phyloP scores from a whole-genome alignment of 176 grass and related monocot species.

The Carex littledalei region DNA sequence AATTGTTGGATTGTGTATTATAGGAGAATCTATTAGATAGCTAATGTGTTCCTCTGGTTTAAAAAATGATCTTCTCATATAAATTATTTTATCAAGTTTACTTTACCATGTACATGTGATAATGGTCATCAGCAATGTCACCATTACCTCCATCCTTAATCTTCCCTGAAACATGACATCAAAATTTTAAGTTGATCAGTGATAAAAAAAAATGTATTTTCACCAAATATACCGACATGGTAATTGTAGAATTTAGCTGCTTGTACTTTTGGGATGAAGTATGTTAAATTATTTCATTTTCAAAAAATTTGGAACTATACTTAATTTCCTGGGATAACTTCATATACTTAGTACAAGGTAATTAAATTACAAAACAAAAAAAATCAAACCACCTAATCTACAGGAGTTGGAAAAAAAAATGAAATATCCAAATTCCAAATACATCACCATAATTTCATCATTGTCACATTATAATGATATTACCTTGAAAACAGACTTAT shows the following conservation, averaged over 20 bases:
- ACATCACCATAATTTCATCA: no score
- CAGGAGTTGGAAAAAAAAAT: no score
- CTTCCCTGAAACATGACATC: constrained; percentile 20
- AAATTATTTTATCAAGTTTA: not conserved
- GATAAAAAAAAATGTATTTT: not conserved
- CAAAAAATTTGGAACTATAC: constrained; percentile 1
- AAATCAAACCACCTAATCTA: no score
- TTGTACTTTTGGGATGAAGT: not conserved
- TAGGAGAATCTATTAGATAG: not conserved
- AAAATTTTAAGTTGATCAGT: not conserved
- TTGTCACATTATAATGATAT: no score
- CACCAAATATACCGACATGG: not conserved
- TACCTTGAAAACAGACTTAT: not conserved
- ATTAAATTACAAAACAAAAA: no score
- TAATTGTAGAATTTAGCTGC: not conserved
- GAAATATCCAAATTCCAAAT: no score
- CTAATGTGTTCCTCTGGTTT: not conserved
- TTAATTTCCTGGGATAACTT: constrained; percentile 42
- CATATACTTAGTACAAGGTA: not conserved
- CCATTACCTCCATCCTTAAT: constrained; percentile 48
- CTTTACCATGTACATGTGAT: constrained; percentile 50
- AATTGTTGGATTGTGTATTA: not conserved
- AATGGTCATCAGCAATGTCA: constrained; percentile 57
- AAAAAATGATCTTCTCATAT: not conserved
- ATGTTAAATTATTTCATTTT: not conserved